phyloP scores from a whole-genome alignment of 805 yeast genomes.

The Saccharomycopsis fibuligera region DNA sequence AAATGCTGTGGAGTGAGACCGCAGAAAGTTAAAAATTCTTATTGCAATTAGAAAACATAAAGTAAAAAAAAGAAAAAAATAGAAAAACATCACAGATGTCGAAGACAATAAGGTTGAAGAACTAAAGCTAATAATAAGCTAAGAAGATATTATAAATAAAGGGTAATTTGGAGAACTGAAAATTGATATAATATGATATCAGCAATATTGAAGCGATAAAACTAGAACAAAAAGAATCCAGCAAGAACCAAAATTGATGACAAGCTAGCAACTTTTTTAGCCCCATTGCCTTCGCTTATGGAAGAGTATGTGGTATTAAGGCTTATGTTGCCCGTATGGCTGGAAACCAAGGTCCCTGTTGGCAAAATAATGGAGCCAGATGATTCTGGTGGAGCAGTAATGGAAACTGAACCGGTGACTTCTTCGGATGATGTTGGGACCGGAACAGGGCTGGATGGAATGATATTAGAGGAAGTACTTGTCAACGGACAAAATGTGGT shows the following conservation, averaged over 20 bases:
- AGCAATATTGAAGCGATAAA: background rate
- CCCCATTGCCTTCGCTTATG: constrained; percentile 15
- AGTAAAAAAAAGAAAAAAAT: too few relatives aligned
- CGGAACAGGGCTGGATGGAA: constrained; percentile 1
- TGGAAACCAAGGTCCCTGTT: background rate
- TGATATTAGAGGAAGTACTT: constrained; percentile 5
- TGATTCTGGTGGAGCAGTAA: background rate
- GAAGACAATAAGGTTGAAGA: background rate
- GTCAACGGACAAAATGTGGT: constrained; percentile 28
- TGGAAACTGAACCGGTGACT: constrained; percentile 10
- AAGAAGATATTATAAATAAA: background rate
- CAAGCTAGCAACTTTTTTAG: constrained; percentile 7
- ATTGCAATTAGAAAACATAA: too few relatives aligned
- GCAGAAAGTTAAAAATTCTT: too few relatives aligned
- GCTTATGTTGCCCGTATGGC: constrained; percentile 1
- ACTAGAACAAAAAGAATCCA: constrained; percentile 13
- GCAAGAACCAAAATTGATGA: constrained; percentile 16
- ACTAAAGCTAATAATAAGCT: background rate
- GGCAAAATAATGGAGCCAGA: too few relatives aligned
- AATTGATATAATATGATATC: background rate
- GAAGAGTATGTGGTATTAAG: constrained; percentile 6
- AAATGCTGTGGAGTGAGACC: too few relatives aligned
- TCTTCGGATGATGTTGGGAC: background rate
- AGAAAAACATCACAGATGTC: background rate
- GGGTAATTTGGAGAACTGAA: background rate